phyloP scores from a whole-genome alignment of 169 alveolate genomes.

The Plasmodium billcollinsi region DNA sequence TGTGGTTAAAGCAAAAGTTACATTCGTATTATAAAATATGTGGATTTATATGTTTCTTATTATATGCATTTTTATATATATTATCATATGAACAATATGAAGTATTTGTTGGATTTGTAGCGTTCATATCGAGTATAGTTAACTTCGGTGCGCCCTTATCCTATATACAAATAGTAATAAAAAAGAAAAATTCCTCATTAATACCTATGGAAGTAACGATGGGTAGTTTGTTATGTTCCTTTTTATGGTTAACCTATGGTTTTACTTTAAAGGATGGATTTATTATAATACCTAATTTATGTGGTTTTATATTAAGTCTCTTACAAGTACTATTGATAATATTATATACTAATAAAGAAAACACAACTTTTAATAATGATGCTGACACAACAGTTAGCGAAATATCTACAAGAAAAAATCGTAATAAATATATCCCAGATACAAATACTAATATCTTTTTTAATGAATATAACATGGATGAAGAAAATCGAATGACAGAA shows the following conservation, averaged over 20 bases:
- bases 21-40: slow-evolving; percentile 45
- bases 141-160: slow-evolving; percentile 80
- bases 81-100: slow-evolving; percentile 57
- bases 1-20: slow-evolving; percentile 38
- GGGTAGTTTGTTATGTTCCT: slow-evolving; percentile 82
- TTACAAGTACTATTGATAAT: slow-evolving; percentile 30
- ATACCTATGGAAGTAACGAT: slow-evolving; percentile 84
- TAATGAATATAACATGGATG: slow-evolving; percentile 31
- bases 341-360: slow-evolving; percentile 46
- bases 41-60: slow-evolving; percentile 38
- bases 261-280: slow-evolving; percentile 83
- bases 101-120: slow-evolving; percentile 43
- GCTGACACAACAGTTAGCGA: background rate
- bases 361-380: slow-evolving; percentile 2
- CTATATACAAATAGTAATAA: slow-evolving; percentile 79
- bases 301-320: slow-evolving; percentile 77
- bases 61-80: slow-evolving; percentile 36
- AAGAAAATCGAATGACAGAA: slow-evolving; percentile 16
- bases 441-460: slow-evolving; percentile 20
- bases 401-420: background rate
- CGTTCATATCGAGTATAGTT: slow-evolving; percentile 39
- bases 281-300: slow-evolving; percentile 81
- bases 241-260: slow-evolving; percentile 84
- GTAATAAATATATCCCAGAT: slow-evolving; percentile 22
- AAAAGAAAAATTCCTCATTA: slow-evolving; percentile 80